Base-by-base conservation (phyloP, 345 rosid species). In the Eucalyptus guilfoylei region DNA sequence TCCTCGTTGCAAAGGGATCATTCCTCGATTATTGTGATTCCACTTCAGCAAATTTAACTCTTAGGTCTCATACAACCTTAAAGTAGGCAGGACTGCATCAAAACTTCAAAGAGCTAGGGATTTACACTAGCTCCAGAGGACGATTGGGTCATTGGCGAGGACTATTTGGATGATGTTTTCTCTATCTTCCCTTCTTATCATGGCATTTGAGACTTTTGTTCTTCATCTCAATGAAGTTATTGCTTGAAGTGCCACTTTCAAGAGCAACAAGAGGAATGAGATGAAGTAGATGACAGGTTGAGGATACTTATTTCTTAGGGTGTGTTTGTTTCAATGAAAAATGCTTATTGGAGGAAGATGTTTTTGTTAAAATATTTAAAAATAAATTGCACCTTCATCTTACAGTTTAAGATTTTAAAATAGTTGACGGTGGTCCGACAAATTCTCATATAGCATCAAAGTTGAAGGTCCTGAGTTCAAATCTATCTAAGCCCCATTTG, bases 371-470 rank as follows among this genome's bases (percentile, higher is more conserved):
- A 52, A 52, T 52, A 52, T 52, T 1, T 52, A 19, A 52, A 52
- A 52, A 52, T 52, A 21, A 52, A 19, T 52, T 11, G 0, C 2
- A 8, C 26, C 5, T 52, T 52, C 1, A 52, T 52, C 2, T 52
- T 52, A 8, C 5, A 8, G 5, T 21, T 52, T 52, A 52, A 21
- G 26, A 10, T 52, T 52, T 19, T 4, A 19, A 5, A 52, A 52
- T 0, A 4, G 2, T 52, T 0, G 58, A 2, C 1, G 10, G 24
- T 52, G 58, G 11, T 52, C 2, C 26, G 11, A 52, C 58, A 52
- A 52, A 52, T 52, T 52, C 26, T 52, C 58, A 4, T 52, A 19
- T 52, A 52, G 26, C 2, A 52, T 52, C 5, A 52, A 52, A 52
- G 5, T 0, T 52, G 26, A 21, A 52, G 11, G 1, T 52, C 26